Conservation (phyloP, 2,329 filamentous ascomycete species). For the Neofusicoccum kwambonambiense region DNA sequence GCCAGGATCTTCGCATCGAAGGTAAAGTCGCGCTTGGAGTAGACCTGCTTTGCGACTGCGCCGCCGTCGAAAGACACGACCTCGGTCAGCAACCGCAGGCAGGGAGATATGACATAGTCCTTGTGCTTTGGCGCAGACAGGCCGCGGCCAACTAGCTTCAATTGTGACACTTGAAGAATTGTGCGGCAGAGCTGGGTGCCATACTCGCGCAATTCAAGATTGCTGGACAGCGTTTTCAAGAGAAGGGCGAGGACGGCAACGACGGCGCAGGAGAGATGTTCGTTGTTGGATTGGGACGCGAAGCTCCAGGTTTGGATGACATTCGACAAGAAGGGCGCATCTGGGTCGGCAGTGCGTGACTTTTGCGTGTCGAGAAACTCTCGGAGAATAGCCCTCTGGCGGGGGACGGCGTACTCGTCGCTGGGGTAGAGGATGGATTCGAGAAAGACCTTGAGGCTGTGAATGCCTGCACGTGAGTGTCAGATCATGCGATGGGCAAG, state of each 20-base stretch:
- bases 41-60: conserved; percentile 71
- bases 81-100: conserved; percentile 80
- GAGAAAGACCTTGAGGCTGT: conserved; percentile 69
- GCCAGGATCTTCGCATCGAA: conserved; percentile 70
- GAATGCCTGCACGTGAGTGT: conserved; percentile 51
- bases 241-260: conserved; percentile 79
- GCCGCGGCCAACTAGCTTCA: conserved; percentile 76
- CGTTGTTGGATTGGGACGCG: conserved; percentile 75
- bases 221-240: conserved; percentile 71
- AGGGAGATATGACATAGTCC: conserved; percentile 85
- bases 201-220: conserved; percentile 71
- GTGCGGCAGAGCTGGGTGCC: conserved; percentile 79
- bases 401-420: conserved; percentile 48
- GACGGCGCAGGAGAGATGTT: conserved; percentile 75
- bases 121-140: conserved; percentile 78
- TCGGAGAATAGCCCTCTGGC: conserved; percentile 59
- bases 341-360: conserved; percentile 49
- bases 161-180: conserved; percentile 74
- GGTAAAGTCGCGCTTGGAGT: conserved; percentile 73
- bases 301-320: conserved; percentile 87
- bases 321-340: conserved; percentile 68
- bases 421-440: conserved; percentile 60
- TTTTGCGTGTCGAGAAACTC: conserved; percentile 67
- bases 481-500: conserved; percentile 19
- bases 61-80: conserved; percentile 85